Evolutionary conservation across 306 rosid species (phyloP).

Genomic region (Geum urbanum): DNA sequence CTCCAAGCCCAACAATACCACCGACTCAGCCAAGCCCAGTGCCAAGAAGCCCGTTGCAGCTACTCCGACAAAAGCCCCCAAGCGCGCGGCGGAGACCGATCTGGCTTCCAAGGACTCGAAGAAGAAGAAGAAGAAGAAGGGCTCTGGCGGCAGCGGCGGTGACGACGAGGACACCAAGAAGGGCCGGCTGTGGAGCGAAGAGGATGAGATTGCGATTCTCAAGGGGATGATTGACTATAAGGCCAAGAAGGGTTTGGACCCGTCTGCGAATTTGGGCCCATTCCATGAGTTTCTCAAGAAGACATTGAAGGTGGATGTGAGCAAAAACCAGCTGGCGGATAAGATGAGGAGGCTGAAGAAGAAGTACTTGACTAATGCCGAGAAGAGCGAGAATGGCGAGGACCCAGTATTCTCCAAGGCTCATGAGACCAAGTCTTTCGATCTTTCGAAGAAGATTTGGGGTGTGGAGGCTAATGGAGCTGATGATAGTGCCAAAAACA

Average conservation of each 20-base stretch:
- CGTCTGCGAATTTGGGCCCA: constrained; percentile 27
- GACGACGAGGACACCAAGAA: constrained; percentile 39
- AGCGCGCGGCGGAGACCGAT: constrained; percentile 22
- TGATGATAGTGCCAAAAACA: constrained; percentile 1
- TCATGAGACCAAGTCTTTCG: constrained; percentile 28
- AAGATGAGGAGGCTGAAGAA: constrained; percentile 46
- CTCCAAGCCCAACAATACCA: constrained; percentile 26
- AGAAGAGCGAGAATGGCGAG: constrained; percentile 29
- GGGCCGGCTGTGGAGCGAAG: constrained; percentile 44
- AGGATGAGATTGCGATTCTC: constrained; percentile 39
- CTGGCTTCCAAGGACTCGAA: constrained; percentile 22
- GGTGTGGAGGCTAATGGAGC: constrained; percentile 14
- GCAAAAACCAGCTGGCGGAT: constrained; percentile 32
- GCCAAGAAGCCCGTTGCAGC: not conserved
- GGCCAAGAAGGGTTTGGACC: constrained; percentile 29
- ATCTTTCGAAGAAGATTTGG: constrained; percentile 42
- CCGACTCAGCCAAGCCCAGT: constrained; percentile 19
- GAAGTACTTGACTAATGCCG: constrained; percentile 31
- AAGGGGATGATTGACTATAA: constrained; percentile 46
- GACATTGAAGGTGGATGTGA: constrained; percentile 30
- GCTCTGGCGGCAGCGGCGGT: not conserved
- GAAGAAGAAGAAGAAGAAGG: constrained; percentile 32
- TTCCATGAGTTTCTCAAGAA: constrained; percentile 40
- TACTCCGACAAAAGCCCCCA: constrained; percentile 13
- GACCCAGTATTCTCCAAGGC: constrained; percentile 35